A percentile compares a stretch with the other conserved stretches of the same genome.
These are phyloP conservation scores for Linanthus parryae DNA, from an alignment of 148 eudicot species.

Conservation along the genomic window DNA sequence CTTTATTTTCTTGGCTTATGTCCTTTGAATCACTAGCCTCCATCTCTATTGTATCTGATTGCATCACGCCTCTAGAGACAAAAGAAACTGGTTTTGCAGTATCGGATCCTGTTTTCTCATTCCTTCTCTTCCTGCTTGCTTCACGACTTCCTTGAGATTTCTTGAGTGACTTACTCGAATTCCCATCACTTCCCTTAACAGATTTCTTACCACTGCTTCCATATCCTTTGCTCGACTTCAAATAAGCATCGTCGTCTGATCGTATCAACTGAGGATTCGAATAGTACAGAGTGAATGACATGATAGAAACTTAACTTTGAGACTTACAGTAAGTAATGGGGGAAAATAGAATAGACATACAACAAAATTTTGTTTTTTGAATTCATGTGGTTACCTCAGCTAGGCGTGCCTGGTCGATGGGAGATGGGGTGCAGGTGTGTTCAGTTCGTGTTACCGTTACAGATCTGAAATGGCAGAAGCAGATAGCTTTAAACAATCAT, in stretches of 20 bases:
- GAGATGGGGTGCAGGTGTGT: slow-evolving; percentile 81
- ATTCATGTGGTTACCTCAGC: slow-evolving; percentile 63
- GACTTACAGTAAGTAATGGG: neutral
- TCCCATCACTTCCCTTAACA: slow-evolving; percentile 15
- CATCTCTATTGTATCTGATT: slow-evolving; percentile 37
- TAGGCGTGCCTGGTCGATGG: slow-evolving; percentile 66
- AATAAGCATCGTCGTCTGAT: slow-evolving; percentile 65
- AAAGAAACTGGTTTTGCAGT: slow-evolving; percentile 78
- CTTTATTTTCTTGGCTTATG: slow-evolving; percentile 15
- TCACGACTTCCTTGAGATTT: slow-evolving; percentile 22
- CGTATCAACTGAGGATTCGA: slow-evolving; percentile 66
- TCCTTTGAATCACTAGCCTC: slow-evolving; percentile 16
- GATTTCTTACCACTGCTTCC: slow-evolving; percentile 20
- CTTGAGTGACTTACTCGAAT: slow-evolving; percentile 22
- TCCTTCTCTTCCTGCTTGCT: slow-evolving; percentile 31
- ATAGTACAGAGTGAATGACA: slow-evolving; percentile 1
- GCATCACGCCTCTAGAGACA: slow-evolving; percentile 65
- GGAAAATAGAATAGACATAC: neutral
- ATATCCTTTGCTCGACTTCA: slow-evolving; percentile 18
- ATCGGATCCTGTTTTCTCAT: slow-evolving; percentile 39
- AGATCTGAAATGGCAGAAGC: slow-evolving; percentile 48
- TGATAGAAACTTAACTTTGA: too few relatives aligned
- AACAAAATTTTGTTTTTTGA: neutral
- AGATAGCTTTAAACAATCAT: too few relatives aligned
- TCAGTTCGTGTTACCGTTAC: slow-evolving; percentile 76